Evolutionary conservation across 768 basidiomycete genomes (phyloP), one percentile per base, ranked within the genome.

Genomic region (Pisolithus albus): DNA sequence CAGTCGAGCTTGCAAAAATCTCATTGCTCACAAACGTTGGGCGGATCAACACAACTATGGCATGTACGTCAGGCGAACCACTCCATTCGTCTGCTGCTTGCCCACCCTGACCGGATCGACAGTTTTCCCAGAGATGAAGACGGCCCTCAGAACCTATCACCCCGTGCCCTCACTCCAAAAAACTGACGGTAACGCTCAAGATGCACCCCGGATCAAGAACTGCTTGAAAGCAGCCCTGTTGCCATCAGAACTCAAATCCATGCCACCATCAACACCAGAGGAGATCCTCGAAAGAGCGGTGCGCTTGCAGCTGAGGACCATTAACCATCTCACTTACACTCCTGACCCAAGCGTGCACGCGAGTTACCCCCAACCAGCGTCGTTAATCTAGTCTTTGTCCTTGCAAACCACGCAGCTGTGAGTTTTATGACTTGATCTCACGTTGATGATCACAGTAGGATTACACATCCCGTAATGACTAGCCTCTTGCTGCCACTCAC

Each of bases 111-210:
- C 53, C 52, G 47, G 51, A 15, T 46, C 47, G 59, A 39, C 63
- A 91, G 88, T 93, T 72, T 92, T 91, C 65, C 89, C 89, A 51
- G 89, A 92, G 73, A 92, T 93, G 91, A 88, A 89, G 68, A 93
- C 92, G 5, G 86, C 88, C 18, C 72, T 93, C 50, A 75, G 91
- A 62, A 89, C 88, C 49, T 93, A 93, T 66, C 92, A 93, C 61
- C 89, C 92, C 26, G 82, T 92, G 4, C 92, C 92, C 9, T 86
- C 86, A 28, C 72, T 93, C 24, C 91, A 93, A 64, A 88, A 88
- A 72, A 88, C 90, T 15, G 84, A 86, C 57, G 87, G 86, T 16
- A 91, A 92, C 65, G 81, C 89, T 7, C 89, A 92, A 65, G 91
- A 94, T 65, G 91, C 91, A 38, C 91, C 92, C 19, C 81, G 92